A percentile compares a stretch with the other conserved stretches of the same genome.
Evolutionary conservation across 352 stramenopile species (phyloP).

Genomic region (Phytophthora palmivora): DNA sequence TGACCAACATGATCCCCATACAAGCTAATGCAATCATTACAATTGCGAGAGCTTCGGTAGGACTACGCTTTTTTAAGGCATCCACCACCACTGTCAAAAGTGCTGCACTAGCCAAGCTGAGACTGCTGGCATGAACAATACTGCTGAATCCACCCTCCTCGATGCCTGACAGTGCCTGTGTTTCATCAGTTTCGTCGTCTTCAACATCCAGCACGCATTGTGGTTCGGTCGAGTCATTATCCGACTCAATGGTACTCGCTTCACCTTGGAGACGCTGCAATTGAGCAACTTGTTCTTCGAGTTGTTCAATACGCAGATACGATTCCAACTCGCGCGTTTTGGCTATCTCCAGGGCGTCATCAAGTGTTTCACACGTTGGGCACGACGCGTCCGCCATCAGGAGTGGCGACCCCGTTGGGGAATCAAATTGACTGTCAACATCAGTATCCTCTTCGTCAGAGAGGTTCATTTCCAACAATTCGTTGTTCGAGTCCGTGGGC

Average conservation of each 20-base stretch:
- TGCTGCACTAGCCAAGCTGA: constrained; percentile 37
- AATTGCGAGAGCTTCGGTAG: constrained; percentile 32
- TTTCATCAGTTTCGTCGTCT: constrained; percentile 36
- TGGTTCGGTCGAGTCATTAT: background rate
- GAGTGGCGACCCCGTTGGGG: constrained; percentile 25
- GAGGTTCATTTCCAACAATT: constrained; percentile 35
- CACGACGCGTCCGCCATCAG: constrained; percentile 29
- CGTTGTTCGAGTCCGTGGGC: constrained; percentile 22
- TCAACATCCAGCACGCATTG: constrained; percentile 32
- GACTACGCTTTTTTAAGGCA: constrained; percentile 38
- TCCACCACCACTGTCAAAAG: constrained; percentile 33
- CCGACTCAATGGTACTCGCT: constrained; percentile 8
- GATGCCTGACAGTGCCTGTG: constrained; percentile 17
- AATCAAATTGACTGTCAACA: constrained; percentile 32
- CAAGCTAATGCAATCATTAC: constrained; percentile 27
- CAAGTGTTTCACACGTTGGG: constrained; percentile 38
- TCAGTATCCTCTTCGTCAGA: constrained; percentile 37
- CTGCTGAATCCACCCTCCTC: constrained; percentile 10
- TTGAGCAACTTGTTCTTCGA: constrained; percentile 34
- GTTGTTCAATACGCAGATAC: constrained; percentile 44
- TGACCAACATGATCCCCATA: constrained; percentile 34
- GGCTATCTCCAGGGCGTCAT: constrained; percentile 40
- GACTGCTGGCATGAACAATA: constrained; percentile 18
- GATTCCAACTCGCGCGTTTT: constrained; percentile 36
- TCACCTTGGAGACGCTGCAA: constrained; percentile 22